Evolutionary conservation across 495 filamentous ascomycete species (phyloP).

Genomic region (Parathielavia appendiculata): DNA sequence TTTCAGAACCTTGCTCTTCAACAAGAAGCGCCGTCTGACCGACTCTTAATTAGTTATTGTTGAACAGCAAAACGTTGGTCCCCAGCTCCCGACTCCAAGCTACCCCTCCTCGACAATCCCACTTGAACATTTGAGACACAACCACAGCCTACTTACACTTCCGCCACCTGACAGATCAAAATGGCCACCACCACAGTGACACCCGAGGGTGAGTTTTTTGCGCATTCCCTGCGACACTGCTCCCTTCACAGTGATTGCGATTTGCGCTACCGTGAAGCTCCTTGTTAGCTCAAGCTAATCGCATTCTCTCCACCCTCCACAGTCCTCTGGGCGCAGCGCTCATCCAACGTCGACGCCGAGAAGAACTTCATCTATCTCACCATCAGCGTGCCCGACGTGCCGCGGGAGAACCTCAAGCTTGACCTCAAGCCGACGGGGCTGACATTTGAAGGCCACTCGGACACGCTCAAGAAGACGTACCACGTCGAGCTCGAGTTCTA

Average conservation of each 20-base stretch:
- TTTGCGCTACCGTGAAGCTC: neutral
- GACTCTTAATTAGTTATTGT: neutral
- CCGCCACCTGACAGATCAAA: conserved; percentile 17
- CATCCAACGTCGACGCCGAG: conserved; percentile 66
- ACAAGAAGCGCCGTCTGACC: neutral
- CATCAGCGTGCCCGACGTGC: conserved; percentile 77
- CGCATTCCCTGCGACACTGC: neutral
- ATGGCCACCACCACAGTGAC: conserved; percentile 28
- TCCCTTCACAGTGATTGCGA: neutral
- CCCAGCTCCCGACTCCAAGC: conserved; percentile 18
- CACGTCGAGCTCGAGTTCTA: conserved; percentile 83
- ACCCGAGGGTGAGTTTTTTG: conserved; percentile 29
- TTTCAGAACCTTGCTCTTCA: neutral
- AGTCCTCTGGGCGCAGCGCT: conserved; percentile 99
- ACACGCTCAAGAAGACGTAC: conserved; percentile 75
- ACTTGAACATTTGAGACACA: conserved; percentile 1
- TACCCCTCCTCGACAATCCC: conserved; percentile 25
- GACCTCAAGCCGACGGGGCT: conserved; percentile 73
- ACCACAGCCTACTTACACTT: conserved; percentile 9
- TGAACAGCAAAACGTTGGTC: conserved; percentile 5
- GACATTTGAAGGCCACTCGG: conserved; percentile 73
- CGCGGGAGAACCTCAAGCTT: conserved; percentile 62
- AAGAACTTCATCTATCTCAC: conserved; percentile 93
- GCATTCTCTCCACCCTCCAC: neutral
- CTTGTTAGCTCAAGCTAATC: neutral